Percentiles rank a stretch among this genome's conserved stretches.
Conservation (phyloP, 2,329 filamentous ascomycete genomes). For the Penicillium frequentans region DNA sequence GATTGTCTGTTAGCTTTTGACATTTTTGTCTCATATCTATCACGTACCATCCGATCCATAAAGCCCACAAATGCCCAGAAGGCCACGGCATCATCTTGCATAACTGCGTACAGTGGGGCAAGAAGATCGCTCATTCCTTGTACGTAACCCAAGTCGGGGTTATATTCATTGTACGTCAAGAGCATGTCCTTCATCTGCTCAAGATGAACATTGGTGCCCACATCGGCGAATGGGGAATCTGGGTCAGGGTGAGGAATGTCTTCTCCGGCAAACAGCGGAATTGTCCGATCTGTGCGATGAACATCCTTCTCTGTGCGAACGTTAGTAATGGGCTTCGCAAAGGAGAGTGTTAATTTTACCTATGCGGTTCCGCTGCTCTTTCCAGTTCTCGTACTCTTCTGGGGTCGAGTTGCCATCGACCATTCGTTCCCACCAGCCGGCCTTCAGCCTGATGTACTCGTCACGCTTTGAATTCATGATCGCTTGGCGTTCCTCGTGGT, state of each 20-base stretch:
- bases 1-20: neutral
- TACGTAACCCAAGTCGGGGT: conserved; percentile 91
- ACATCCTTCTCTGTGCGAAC: conserved; percentile 87
- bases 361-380: conserved; percentile 88
- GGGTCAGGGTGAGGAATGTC: conserved; percentile 96
- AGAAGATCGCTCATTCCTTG: conserved; percentile 98
- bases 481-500: conserved; percentile 77
- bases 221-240: conserved; percentile 87
- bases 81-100: conserved; percentile 94
- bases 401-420: conserved; percentile 76
- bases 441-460: conserved; percentile 91
- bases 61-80: conserved; percentile 97
- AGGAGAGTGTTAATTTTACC: conserved; percentile 59
- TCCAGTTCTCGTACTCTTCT: conserved; percentile 92
- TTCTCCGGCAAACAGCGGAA: conserved; percentile 94
- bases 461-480: conserved; percentile 83
- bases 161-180: conserved; percentile 97
- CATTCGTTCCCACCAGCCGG: conserved; percentile 92
- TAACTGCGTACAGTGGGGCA: conserved; percentile 91
- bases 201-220: conserved; percentile 93
- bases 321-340: conserved; percentile 24
- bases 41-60: conserved; percentile 82
- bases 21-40: neutral
- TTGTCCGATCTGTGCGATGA: conserved; percentile 90
- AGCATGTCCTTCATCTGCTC: conserved; percentile 99